Conservation (phyloP, 2,329 filamentous ascomycete genomes). For the Penicillium expansum region DNA sequence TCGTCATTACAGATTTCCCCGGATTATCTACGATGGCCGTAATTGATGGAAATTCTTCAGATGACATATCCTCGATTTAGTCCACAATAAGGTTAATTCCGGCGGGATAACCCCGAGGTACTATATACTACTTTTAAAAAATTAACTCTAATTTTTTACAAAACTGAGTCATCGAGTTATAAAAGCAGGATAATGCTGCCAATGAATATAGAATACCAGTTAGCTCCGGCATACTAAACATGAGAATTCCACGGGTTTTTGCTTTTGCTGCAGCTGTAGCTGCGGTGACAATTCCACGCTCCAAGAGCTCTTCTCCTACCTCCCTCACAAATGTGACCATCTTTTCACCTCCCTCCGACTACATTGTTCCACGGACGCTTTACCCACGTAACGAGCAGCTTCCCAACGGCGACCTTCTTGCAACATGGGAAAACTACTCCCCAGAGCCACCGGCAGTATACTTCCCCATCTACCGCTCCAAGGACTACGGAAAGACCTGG, state of each 20-base stretch:
- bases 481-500: constrained; percentile 61
- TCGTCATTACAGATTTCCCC: neutral
- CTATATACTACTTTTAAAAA: neutral
- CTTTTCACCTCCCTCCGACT: constrained; percentile 46
- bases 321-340: constrained; percentile 34
- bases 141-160: neutral
- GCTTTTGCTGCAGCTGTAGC: constrained; percentile 9
- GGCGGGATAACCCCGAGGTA: constrained; percentile 19
- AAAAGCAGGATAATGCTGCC: constrained; percentile 1
- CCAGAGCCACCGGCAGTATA: constrained; percentile 54
- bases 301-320: constrained; percentile 24
- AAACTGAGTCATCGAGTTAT: neutral
- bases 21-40: neutral
- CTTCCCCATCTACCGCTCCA: constrained; percentile 53
- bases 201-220: neutral
- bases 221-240: constrained; percentile 2
- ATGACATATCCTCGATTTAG: neutral
- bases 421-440: constrained; percentile 57
- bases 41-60: constrained; percentile 17
- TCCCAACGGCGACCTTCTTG: constrained; percentile 47
- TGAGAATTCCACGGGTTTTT: constrained; percentile 18
- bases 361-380: constrained; percentile 48
- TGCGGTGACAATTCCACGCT: constrained; percentile 8
- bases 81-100: constrained; percentile 24
- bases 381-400: constrained; percentile 52